These are phyloP conservation scores for Agrostemma githago DNA, from an alignment of 148 eudicot genomes.

Conservation along the genomic window DNA sequence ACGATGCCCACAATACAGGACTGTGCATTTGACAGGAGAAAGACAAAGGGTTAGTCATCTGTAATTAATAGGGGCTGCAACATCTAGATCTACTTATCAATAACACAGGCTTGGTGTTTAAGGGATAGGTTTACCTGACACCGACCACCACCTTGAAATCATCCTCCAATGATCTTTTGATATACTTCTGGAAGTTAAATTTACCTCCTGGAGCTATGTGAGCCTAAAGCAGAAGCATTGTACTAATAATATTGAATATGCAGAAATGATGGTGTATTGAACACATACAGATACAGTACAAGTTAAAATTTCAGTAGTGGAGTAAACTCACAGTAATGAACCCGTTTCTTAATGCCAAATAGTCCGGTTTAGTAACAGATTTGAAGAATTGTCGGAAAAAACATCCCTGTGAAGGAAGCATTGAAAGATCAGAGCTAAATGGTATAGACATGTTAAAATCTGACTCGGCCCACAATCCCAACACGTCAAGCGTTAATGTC, in stretches of 20 bases:
- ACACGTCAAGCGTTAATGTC: no score
- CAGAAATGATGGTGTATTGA: neutral
- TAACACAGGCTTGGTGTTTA: neutral
- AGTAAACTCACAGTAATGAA: constrained; percentile 65
- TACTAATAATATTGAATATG: neutral
- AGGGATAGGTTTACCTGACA: constrained; percentile 47
- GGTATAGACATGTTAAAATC: neutral
- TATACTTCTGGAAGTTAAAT: constrained; percentile 86
- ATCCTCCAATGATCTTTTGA: constrained; percentile 89
- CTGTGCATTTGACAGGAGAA: constrained; percentile 30
- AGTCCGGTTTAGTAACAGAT: constrained; percentile 82
- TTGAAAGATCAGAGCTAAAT: constrained; percentile 6
- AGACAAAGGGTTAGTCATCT: neutral
- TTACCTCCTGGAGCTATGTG: constrained; percentile 82
- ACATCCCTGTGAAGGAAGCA: constrained; percentile 52
- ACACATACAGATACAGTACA: no score
- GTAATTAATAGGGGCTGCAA: neutral
- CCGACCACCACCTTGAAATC: constrained; percentile 85
- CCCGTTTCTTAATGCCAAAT: constrained; percentile 81
- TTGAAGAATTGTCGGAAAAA: constrained; percentile 79
- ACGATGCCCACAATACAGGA: constrained; percentile 80
- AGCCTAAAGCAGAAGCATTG: constrained; percentile 35
- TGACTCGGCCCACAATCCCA: neutral
- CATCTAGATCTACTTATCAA: neutral
- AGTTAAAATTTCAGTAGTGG: neutral